Base-by-base conservation (phyloP, 1,284 basidiomycete genomes). In the Boletus semigastroideus region DNA sequence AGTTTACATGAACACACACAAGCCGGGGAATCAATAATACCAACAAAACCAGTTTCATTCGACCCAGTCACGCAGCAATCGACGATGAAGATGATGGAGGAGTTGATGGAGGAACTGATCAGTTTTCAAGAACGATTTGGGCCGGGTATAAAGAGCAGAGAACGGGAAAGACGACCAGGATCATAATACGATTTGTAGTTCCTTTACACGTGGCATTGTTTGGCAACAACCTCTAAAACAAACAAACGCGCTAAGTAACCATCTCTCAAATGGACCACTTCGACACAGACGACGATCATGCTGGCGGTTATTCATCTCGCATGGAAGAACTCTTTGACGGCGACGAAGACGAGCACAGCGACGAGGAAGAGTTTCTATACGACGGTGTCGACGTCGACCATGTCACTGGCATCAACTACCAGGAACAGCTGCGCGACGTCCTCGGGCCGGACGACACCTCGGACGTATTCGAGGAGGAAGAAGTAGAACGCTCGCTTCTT, bases 121-220 rank as follows among this genome's bases (percentile, higher is more conserved):
- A 76, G 72, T 43, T 95, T 95, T 67, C 92, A 95, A 72, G 91
- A 94, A 67, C 80, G 84, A 47, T 94, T 90, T 74, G 87, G 89
- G 22, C 76, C 77, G 8, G 77, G 81, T 38, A 67, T 72, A 44
- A 80, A 84, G 71, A 75, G 70, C 52, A 79, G 83, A 64, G 83
- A 85, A 41, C 76, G 83, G 49, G 76, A 78, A 48, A 74, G 77
- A 49, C 67, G 77, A 54, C 71, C 67, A 39, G 70, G 60, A 53
- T 68, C 69, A 63, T 75, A 70, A 77, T 60, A 44, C 17, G 36
- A 11, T 7, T 19, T 37, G n/a, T 37, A 37, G n/a, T n/a, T 19
- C 17, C 17, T 11, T 37, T 49, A 47, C 62, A 50, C 56, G 59
- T 66, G 66, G 56, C 55, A 27, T 31, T 65, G 54, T 67, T 68